Conservation (phyloP, 345 rosid species). For the Acer campestre region DNA sequence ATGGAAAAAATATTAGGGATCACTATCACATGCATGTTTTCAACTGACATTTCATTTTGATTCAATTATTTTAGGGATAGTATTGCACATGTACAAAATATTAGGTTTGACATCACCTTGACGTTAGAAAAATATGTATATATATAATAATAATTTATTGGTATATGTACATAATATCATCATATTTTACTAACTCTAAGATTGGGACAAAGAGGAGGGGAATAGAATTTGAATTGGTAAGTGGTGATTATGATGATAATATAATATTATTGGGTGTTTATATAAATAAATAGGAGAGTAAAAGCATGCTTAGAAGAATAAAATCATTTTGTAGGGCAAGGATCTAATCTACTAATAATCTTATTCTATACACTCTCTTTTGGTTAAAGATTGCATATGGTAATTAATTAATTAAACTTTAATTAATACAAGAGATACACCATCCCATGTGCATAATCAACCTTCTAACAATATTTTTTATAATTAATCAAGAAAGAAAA, state of each 20-base stretch:
- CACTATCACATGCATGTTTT: not conserved
- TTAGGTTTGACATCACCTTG: slow-evolving; percentile 8
- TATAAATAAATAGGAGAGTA: not conserved
- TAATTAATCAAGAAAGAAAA: not conserved
- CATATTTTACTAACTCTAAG: not conserved
- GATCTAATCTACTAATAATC: slow-evolving; percentile 23
- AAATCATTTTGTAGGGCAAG: slow-evolving; percentile 41
- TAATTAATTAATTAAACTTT: slow-evolving; percentile 2
- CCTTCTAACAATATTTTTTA: not conserved
- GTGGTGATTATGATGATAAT: slow-evolving; percentile 19
- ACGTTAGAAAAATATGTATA: slow-evolving; percentile 5
- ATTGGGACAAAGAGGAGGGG: slow-evolving; percentile 12
- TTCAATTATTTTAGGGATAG: not conserved
- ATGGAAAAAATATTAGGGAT: no score
- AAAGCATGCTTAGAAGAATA: slow-evolving; percentile 29
- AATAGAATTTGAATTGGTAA: slow-evolving; percentile 19
- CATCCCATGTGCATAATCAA: slow-evolving; percentile 47
- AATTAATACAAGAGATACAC: slow-evolving; percentile 29
- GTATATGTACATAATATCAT: not conserved
- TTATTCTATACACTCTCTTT: slow-evolving; percentile 6
- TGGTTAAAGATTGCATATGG: slow-evolving; percentile 8
- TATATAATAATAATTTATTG: not conserved
- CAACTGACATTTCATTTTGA: not conserved
- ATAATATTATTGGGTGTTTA: slow-evolving; percentile 10
- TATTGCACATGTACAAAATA: not conserved